phyloP scores from a whole-genome alignment of 495 filamentous ascomycete species.

The Chaetomium cochliodes region DNA sequence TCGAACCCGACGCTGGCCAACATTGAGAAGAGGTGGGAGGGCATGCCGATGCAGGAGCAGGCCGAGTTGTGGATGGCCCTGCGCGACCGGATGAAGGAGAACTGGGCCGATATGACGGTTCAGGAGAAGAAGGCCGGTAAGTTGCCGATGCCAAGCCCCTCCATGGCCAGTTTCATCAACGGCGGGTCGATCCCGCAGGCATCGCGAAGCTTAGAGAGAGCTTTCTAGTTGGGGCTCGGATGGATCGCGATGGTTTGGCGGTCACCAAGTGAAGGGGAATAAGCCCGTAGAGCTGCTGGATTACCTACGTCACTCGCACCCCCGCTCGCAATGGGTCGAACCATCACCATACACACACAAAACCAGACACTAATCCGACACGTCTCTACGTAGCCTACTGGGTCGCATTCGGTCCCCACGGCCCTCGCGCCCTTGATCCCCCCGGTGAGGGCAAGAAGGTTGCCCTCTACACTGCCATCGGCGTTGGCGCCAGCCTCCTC shows the following conservation, averaged over 20 bases:
- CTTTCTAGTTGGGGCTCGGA: neutral
- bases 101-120: constrained; percentile 90
- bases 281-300: constrained; percentile 18
- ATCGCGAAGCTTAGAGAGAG: constrained; percentile 16
- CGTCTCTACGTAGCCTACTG: constrained; percentile 73
- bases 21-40: constrained; percentile 99
- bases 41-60: constrained; percentile 95
- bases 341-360: constrained; percentile 8
- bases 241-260: constrained; percentile 13
- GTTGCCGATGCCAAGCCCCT: constrained; percentile 41
- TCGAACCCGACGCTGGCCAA: constrained; percentile 94
- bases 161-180: constrained; percentile 4
- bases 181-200: constrained; percentile 5
- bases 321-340: constrained; percentile 20
- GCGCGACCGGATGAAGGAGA: constrained; percentile 95
- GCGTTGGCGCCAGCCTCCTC: constrained; percentile 57
- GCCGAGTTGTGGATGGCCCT: constrained; percentile 98
- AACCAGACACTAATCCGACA: constrained; percentile 15
- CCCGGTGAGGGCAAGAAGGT: constrained; percentile 79
- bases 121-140: constrained; percentile 98
- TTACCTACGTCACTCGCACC: constrained; percentile 19
- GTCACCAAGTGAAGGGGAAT: constrained; percentile 28
- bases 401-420: constrained; percentile 96
- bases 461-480: constrained; percentile 64
- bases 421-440: constrained; percentile 76